A percentile compares a stretch with the other conserved stretches of the same genome.
phyloP scores from a whole-genome alignment of 352 stramenopile species.

The Phytophthora litchii region DNA sequence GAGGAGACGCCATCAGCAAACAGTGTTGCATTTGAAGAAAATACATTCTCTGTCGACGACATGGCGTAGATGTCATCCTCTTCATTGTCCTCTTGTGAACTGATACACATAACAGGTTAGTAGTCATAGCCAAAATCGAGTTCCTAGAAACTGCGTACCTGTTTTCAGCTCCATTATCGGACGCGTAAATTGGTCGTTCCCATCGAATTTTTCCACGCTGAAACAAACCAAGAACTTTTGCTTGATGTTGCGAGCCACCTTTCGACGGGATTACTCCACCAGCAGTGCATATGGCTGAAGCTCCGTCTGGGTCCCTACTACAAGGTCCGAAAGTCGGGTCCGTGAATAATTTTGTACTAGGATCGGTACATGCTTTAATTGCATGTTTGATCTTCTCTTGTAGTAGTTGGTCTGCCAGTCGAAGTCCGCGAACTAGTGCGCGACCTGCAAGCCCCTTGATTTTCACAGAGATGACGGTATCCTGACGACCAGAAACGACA shows the following conservation, averaged over 20 bases:
- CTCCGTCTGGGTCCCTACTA: slow-evolving; percentile 56
- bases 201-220: slow-evolving; percentile 82
- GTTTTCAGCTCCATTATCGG: slow-evolving; percentile 30
- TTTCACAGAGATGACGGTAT: slow-evolving; percentile 78
- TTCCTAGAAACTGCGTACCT: slow-evolving; percentile 16
- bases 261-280: slow-evolving; percentile 59
- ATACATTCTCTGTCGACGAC: slow-evolving; percentile 40
- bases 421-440: slow-evolving; percentile 56
- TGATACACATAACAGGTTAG: not conserved
- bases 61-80: slow-evolving; percentile 25
- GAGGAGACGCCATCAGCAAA: slow-evolving; percentile 82
- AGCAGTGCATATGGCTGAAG: slow-evolving; percentile 71
- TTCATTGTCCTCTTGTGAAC: slow-evolving; percentile 34
- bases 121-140: no score
- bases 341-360: slow-evolving; percentile 59
- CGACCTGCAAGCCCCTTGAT: slow-evolving; percentile 76
- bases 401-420: slow-evolving; percentile 71
- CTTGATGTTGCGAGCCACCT: slow-evolving; percentile 74
- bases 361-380: slow-evolving; percentile 53
- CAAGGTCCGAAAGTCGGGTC: slow-evolving; percentile 87
- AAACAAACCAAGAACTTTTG: slow-evolving; percentile 70
- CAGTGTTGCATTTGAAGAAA: slow-evolving; percentile 66
- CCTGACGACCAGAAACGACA: slow-evolving; percentile 75
- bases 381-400: slow-evolving; percentile 78
- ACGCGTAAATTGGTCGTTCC: slow-evolving; percentile 72